Evolutionary conservation across 345 rosid species (phyloP), one percentile per base, ranked within the genome.

Genomic region (Salix caprea): DNA sequence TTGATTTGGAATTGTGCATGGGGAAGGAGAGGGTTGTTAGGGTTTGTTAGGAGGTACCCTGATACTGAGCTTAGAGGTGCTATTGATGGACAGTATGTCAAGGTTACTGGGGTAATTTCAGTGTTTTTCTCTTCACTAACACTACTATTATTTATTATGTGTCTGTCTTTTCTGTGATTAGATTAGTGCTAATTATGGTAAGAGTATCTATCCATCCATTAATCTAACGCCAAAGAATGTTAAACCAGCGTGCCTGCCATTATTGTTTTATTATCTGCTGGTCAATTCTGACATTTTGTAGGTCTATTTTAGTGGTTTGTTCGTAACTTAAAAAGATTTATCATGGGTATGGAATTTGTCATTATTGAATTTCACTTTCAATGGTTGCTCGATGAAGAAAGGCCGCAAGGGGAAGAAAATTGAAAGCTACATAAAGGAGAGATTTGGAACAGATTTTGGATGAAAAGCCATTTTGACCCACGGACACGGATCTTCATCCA

Each of bases 51-150:
- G 71, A 86, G 86, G 75, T 89, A 87, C 78, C 94, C 97, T 6
- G 96, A 94, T 82, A 88, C 94, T 48, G 97, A 88, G 85, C 97
- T 93, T 76, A 89, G 99, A 87, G 94, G 94, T 50, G 97, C 99
- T 52, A 79, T 86, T 74, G 97, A 94, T 88, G 99, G 99, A 44
- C 97, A 93, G 71, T 86, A 87, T 73, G 96, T 94, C 66, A 94
- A 93, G 85, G 93, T 94, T 79, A 93, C 97, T 16, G 99, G 99
- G 91, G 99, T 93, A 90, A 82, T 77, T 75, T 50, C 23, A 69
- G 1, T 30, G 23, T 46, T 54, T 23, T 67, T 30, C 39, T 39
- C 21, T 5, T 23, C 28, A 24, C 15, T 19, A 5, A 44, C 28
- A 24, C 15, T 19, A 5, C 58, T 65, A 26, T 34, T 72, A 37